Evolutionary conservation across 805 yeast species (phyloP), one percentile per base, ranked within the genome.

Genomic region (Pichia californica): DNA sequence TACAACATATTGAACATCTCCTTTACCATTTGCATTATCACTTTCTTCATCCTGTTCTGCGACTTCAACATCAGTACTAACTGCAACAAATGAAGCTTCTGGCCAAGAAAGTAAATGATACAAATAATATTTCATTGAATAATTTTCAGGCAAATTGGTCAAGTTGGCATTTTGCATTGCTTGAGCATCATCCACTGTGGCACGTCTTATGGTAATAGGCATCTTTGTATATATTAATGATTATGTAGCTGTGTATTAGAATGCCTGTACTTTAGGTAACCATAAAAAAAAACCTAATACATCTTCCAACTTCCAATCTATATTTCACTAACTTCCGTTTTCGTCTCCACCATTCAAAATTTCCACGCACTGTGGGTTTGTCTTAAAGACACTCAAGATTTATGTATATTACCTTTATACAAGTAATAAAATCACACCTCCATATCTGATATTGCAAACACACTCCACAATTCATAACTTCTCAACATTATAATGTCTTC

Each of bases 21-120:
- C 44, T 37, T 63, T 62, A 16, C n/a, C 29, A 1, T n/a, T n/a
- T n/a, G 20, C 25, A 9, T 46, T 40, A 9, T 9, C 7, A n/a
- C 34, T 41, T 7, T 27, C 49, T 37, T 56, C 58, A 33, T 57
- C 56, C 27, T 50, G 53, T 25, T 51, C 55, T 13, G 55, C 54
- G 5, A 56, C 46, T 28, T 59, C 67, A 10, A 71, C 77, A 50
- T 77, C 83, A 23, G 81, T 77, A 2, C 93, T 82, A 1, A 91
- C 83, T 15, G 99, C 99, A 30, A 93, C 98, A 68, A 81, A 93
- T 32, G 96, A 86, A 13, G 95, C 94, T 61, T 91, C 95, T 2
- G 99, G 99, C 99, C 99, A 93, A 30, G 97, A 82, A 40, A 91
- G 68, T 8, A 88, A 75, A 64, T 93, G 99, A 64, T 93, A 93